Percentiles rank a stretch among this genome's conserved stretches.
phyloP scores from a whole-genome alignment of 2,329 filamentous ascomycete species.

The Teratosphaeria destructans region DNA sequence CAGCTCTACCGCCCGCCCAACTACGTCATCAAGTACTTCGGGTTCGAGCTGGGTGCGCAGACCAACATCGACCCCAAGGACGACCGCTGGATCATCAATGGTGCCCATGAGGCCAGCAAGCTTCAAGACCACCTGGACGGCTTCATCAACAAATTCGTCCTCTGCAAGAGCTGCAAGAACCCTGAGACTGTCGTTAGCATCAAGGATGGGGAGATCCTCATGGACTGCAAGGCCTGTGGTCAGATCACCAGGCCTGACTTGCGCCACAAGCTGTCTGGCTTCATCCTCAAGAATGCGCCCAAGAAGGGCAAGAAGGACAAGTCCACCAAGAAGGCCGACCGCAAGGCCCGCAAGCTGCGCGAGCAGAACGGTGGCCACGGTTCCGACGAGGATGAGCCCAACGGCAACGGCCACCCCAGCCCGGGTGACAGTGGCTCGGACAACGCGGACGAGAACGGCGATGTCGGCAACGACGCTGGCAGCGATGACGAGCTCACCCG shows the following conservation, averaged over 20 bases:
- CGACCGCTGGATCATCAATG: conserved; percentile 99
- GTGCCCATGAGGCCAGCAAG: conserved; percentile 87
- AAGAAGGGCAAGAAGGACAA: conserved; percentile 97
- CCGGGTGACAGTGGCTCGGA: conserved; percentile 58
- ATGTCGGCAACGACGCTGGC: conserved; percentile 56
- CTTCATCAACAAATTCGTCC: conserved; percentile 97
- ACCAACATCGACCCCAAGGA: conserved; percentile 96
- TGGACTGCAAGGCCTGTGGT: conserved; percentile 98
- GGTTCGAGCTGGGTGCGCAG: conserved; percentile 96
- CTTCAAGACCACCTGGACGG: conserved; percentile 96
- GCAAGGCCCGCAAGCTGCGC: conserved; percentile 72
- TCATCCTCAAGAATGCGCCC: conserved; percentile 92
- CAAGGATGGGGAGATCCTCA: conserved; percentile 82
- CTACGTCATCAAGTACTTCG: conserved; percentile 99
- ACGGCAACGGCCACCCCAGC: conserved; percentile 49
- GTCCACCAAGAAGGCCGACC: conserved; percentile 76
- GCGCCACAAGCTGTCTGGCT: conserved; percentile 89
- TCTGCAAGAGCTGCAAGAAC: conserved; percentile 99
- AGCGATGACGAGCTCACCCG: conserved; percentile 90
- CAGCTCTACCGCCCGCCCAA: conserved; percentile 85
- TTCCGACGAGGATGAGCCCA: conserved; percentile 41
- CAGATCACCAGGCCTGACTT: conserved; percentile 85
- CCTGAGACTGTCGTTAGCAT: conserved; percentile 93
- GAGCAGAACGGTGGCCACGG: conserved; percentile 39
- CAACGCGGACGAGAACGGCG: conserved; percentile 54